Evolutionary conservation across 163 green algal species (phyloP).

Genomic region (Coccomyxa subellipsoidea): DNA sequence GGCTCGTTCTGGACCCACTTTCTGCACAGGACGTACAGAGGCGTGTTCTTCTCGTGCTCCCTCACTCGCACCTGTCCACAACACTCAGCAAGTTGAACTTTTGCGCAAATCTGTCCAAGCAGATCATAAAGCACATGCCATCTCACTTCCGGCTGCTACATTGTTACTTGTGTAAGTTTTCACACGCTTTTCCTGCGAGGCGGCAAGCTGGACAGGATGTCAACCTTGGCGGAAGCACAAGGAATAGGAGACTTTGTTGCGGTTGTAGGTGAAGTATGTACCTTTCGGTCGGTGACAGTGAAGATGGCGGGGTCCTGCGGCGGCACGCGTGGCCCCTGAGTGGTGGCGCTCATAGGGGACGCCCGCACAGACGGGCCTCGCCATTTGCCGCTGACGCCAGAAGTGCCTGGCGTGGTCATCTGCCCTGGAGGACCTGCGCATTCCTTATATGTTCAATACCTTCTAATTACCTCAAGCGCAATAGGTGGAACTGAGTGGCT

Average conservation of each 20-base stretch:
- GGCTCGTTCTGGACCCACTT: slow-evolving; percentile 43
- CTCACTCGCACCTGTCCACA: slow-evolving; percentile 14
- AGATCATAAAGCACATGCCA: not conserved
- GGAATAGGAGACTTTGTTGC: too few relatives aligned
- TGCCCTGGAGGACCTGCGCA: not conserved
- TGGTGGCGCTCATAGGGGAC: not conserved
- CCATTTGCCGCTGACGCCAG: not conserved
- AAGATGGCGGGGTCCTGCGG: slow-evolving; percentile 1
- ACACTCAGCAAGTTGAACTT: too few relatives aligned
- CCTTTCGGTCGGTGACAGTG: slow-evolving; percentile 7
- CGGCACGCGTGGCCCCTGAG: not conserved
- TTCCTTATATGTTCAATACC: not conserved
- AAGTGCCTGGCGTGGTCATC: not conserved
- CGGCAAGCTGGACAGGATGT: too few relatives aligned
- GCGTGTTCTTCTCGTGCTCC: slow-evolving; percentile 14
- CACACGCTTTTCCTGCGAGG: not conserved
- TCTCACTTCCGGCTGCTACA: too few relatives aligned
- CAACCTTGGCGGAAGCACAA: too few relatives aligned
- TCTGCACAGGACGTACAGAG: slow-evolving; percentile 36
- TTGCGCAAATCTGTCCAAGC: too few relatives aligned
- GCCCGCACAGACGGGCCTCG: not conserved
- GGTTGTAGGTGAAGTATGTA: too few relatives aligned
- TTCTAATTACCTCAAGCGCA: not conserved
- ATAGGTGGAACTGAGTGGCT: not conserved
- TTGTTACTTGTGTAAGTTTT: too few relatives aligned